A percentile compares a stretch with the other conserved stretches of the same genome.
Evolutionary conservation across 2,329 filamentous ascomycete species (phyloP).

Genomic region (Cercospora zeae-maydis): DNA sequence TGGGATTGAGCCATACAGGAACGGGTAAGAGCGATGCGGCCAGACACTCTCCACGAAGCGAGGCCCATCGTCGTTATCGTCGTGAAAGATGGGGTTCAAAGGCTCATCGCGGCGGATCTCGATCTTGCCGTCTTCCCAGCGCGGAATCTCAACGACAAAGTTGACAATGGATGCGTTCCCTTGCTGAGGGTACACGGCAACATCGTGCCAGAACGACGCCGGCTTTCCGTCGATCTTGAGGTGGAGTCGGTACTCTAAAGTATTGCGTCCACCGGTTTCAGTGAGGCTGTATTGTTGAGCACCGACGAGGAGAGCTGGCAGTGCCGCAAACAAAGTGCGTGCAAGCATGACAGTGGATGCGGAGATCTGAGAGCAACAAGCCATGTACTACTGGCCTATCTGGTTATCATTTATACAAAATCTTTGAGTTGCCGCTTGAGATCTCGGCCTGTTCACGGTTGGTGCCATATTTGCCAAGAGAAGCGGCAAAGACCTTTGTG

Average conservation of each 20-base stretch:
- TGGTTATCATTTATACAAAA: not conserved
- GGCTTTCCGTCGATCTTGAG: constrained; percentile 2
- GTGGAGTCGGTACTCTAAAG: not conserved
- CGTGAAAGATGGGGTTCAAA: constrained; percentile 3
- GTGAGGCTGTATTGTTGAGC: constrained; percentile 7
- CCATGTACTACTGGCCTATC: not conserved
- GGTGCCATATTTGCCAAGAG: not conserved
- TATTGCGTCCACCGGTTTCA: constrained; percentile 4
- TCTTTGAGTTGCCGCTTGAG: not conserved
- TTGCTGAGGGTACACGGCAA: not conserved
- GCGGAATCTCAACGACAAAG: constrained; percentile 1
- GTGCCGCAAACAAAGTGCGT: not conserved
- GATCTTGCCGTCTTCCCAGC: constrained; percentile 4
- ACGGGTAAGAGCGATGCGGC: constrained; percentile 5
- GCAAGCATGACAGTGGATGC: not conserved
- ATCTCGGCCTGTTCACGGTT: not conserved
- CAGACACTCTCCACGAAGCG: constrained; percentile 2
- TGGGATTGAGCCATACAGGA: constrained; percentile 4
- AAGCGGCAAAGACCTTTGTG: not conserved
- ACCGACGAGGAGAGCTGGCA: not conserved
- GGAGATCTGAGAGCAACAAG: not conserved
- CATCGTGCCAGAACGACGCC: constrained; percentile 3
- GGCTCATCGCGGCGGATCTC: constrained; percentile 5
- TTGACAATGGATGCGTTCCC: not conserved
- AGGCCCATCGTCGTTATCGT: constrained; percentile 1